Evolutionary conservation across 805 yeast species (phyloP), one percentile per base, ranked within the genome.

Genomic region (Candida tallmaniae): DNA sequence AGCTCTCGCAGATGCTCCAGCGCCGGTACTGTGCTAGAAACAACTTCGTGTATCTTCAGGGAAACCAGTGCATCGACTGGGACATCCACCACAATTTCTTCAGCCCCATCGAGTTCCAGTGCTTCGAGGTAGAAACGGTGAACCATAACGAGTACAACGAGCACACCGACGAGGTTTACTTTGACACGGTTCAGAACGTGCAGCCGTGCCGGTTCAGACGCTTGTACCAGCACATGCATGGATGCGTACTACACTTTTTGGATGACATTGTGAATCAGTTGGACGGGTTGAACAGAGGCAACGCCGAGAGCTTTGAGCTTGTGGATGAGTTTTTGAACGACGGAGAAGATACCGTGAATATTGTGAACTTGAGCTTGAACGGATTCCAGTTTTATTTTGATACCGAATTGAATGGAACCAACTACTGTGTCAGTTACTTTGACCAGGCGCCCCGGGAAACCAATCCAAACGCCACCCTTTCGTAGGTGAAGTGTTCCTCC

Each of bases 81-180:
- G 36, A 43, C 32, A 24, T 43, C 10, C 47, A 43, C 22, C 14
- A 29, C 14, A 43, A 40, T 34, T 20, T 24, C 10, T 40, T 38
- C 25, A 15, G 29, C 10, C 39, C 40, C 11, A 45, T 58, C 14
- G 60, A 62, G 3, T 63, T 62, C 43, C 53, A 51, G 34, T 66
- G 72, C 39, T 52, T 57, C 31, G 55, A 55, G 15, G 42, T 48
- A 14, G 52, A 60, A 26, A 54, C 54, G 3, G 56, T 55, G 13
- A 65, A 64, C 26, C 63, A 61, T 27, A 60, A 55, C 12, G 69
- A 62, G 19, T 62, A 51, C 36, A 67, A 62, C 33, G 69, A 60
- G 30, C 57, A 54, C 6, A 46, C 41, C 10, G 64, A 56, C 31
- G 52, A 48, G 12, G 35, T 40, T 2, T 45, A 31, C 22, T 47